Conservation (phyloP, 2,329 filamentous ascomycete species). For the Alternaria longipes region DNA sequence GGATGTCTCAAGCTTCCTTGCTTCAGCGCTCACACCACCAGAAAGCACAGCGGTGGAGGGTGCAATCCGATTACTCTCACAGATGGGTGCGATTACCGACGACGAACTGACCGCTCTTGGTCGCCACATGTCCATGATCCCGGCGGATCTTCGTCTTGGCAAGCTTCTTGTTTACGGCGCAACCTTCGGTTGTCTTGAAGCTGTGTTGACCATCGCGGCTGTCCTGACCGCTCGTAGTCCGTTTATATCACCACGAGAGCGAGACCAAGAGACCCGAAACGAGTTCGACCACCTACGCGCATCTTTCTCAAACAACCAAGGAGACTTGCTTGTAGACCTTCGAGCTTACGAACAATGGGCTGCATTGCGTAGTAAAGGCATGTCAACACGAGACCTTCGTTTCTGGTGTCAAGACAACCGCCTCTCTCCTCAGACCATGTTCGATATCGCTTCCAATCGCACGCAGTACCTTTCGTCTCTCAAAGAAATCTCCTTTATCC, state of each 20-base stretch:
- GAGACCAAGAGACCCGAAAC: slow-evolving; percentile 84
- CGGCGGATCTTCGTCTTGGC: slow-evolving; percentile 88
- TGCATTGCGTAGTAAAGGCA: slow-evolving; percentile 66
- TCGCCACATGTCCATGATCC: slow-evolving; percentile 92
- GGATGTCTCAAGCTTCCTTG: slow-evolving; percentile 82
- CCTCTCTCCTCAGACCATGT: slow-evolving; percentile 81
- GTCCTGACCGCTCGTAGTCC: slow-evolving; percentile 91
- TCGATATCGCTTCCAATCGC: slow-evolving; percentile 87
- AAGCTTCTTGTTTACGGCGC: slow-evolving; percentile 96
- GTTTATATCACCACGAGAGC: slow-evolving; percentile 83
- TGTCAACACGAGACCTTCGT: slow-evolving; percentile 69
- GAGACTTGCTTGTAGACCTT: slow-evolving; percentile 88
- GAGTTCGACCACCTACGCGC: slow-evolving; percentile 80
- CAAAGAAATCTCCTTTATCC: slow-evolving; percentile 83
- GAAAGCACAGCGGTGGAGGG: slow-evolving; percentile 85
- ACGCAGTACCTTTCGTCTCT: slow-evolving; percentile 87
- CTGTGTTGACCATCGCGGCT: slow-evolving; percentile 86
- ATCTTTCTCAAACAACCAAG: slow-evolving; percentile 78
- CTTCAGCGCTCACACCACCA: slow-evolving; percentile 87
- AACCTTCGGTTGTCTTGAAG: slow-evolving; percentile 90
- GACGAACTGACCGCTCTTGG: slow-evolving; percentile 89
- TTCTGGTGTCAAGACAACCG: slow-evolving; percentile 87
- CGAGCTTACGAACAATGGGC: slow-evolving; percentile 86
- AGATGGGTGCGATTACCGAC: slow-evolving; percentile 89
- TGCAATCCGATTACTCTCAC: slow-evolving; percentile 77